Evolutionary conservation across 1,284 basidiomycete genomes (phyloP).

Genomic region (Rhodotorula sp.): DNA sequence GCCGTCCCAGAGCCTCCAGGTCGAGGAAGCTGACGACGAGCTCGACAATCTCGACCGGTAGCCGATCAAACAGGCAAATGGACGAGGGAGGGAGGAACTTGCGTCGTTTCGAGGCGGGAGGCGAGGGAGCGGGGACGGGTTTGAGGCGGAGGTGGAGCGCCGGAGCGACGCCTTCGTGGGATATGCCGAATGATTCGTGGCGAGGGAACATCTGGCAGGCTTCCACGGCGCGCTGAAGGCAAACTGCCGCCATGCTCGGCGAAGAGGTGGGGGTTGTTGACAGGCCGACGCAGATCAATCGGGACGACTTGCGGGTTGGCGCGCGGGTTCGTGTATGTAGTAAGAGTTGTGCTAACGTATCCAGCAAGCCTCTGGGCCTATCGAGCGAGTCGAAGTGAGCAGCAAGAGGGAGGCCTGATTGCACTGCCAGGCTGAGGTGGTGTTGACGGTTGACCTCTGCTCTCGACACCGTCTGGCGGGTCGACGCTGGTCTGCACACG

Average conservation of each 20-base stretch:
- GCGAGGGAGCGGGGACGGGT: background rate
- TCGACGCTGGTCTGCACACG: no score
- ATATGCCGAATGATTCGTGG: background rate
- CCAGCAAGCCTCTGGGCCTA: background rate
- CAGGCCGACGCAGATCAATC: background rate
- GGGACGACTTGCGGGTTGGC: background rate
- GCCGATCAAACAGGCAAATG: background rate
- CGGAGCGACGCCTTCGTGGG: background rate
- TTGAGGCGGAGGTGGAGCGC: background rate
- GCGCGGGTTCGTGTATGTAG: background rate
- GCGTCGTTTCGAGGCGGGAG: background rate
- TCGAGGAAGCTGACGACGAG: background rate
- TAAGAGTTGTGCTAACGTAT: background rate
- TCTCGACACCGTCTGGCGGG: background rate
- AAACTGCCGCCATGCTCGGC: no score
- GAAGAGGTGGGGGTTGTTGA: background rate
- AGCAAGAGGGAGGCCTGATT: background rate
- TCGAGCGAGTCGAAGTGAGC: background rate
- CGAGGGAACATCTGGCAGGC: no score
- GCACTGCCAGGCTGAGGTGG: no score
- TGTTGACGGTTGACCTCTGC: background rate
- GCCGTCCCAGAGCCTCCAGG: background rate
- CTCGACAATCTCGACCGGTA: conserved; percentile 7
- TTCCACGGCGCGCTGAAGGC: no score
- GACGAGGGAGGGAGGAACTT: background rate